Evolutionary conservation across 2,329 filamentous ascomycete genomes (phyloP).

Genomic region (Arachnopeziza araneosa): DNA sequence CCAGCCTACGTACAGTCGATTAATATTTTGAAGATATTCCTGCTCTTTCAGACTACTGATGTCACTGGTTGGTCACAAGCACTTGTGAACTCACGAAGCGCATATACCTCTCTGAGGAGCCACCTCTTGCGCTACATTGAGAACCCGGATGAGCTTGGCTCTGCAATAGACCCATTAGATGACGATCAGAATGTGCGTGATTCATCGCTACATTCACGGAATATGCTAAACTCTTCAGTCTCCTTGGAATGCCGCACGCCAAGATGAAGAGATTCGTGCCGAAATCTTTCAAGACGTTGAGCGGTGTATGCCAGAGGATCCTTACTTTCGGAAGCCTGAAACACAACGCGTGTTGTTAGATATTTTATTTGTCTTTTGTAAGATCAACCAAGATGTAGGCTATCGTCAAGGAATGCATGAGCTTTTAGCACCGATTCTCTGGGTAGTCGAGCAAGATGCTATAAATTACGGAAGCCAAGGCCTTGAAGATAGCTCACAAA

Average conservation of each 20-base stretch:
- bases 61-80: slow-evolving; percentile 62
- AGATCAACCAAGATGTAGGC: slow-evolving; percentile 76
- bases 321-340: slow-evolving; percentile 75
- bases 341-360: slow-evolving; percentile 81
- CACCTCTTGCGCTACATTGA: slow-evolving; percentile 79
- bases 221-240: slow-evolving; percentile 58
- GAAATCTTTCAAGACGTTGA: slow-evolving; percentile 96
- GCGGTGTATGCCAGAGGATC: slow-evolving; percentile 81
- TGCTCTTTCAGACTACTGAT: slow-evolving; percentile 67
- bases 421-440: slow-evolving; percentile 80
- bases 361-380: slow-evolving; percentile 91
- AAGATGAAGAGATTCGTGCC: slow-evolving; percentile 75
- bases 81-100: slow-evolving; percentile 61
- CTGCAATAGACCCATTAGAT: slow-evolving; percentile 74
- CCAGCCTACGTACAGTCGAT: background rate
- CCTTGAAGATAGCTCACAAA: background rate
- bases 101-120: slow-evolving; percentile 66
- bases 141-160: slow-evolving; percentile 73
- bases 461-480: slow-evolving; percentile 46
- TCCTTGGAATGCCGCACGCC: slow-evolving; percentile 81
- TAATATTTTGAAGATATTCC: slow-evolving; percentile 56
- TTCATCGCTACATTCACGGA: slow-evolving; percentile 8
- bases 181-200: slow-evolving; percentile 60
- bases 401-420: slow-evolving; percentile 99
- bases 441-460: slow-evolving; percentile 78